A percentile compares a stretch with the other conserved stretches of the same genome.
Conservation (phyloP, 2,329 filamentous ascomycete genomes). For the Ophiocordyceps camponoti-floridani region DNA sequence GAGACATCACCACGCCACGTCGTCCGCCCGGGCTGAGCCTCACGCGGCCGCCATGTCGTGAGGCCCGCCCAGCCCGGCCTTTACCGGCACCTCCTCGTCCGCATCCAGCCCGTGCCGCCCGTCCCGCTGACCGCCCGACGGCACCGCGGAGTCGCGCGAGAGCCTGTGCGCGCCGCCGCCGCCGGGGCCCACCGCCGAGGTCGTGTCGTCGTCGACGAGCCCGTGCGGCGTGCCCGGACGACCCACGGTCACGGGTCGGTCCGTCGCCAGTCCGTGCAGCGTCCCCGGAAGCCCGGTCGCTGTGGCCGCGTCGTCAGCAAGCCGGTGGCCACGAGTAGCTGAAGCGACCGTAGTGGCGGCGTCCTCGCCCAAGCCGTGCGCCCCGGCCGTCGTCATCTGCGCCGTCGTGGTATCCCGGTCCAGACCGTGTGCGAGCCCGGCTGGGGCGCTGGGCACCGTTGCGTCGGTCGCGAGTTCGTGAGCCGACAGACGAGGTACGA, state of each 20-base stretch:
- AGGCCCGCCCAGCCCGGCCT: neutral
- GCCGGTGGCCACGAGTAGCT: neutral
- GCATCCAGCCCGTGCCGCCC: conserved; percentile 1
- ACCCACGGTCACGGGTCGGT: neutral
- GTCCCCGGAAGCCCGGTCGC: neutral
- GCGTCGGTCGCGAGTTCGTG: conserved; percentile 4
- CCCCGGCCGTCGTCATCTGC: neutral
- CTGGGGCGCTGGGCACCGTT: neutral
- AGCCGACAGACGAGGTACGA: neutral
- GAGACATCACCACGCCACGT: too few relatives aligned
- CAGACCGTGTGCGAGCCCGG: conserved; percentile 2
- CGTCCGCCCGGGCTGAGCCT: neutral
- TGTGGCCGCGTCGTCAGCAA: conserved; percentile 1
- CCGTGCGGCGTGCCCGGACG: neutral
- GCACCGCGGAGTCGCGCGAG: neutral
- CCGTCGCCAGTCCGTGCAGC: conserved; percentile 2
- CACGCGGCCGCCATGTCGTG: neutral
- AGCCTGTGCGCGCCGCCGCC: neutral
- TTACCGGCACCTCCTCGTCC: neutral
- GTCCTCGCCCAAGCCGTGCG: conserved; percentile 2
- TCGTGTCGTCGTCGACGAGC: conserved; percentile 2
- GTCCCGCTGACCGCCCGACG: neutral
- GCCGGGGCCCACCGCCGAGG: neutral
- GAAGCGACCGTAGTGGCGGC: neutral
- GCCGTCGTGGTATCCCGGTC: conserved; percentile 1